Conservation (phyloP, 192 early-diverging fungal genomes). For the Paraglomus occultum region DNA sequence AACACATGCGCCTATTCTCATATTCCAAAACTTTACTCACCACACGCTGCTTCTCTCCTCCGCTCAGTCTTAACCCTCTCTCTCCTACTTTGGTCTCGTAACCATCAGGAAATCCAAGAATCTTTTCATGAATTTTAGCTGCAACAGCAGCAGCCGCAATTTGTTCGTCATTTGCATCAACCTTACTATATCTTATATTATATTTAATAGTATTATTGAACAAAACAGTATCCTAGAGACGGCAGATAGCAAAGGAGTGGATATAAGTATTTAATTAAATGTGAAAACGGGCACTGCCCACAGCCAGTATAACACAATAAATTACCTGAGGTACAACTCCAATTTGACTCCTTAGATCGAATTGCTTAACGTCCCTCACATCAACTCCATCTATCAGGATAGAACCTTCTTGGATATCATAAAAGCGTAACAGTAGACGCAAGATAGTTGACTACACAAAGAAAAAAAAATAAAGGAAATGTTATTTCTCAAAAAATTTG, state of each 20-base stretch:
- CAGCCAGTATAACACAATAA: not conserved
- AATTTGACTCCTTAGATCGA: conserved; percentile 51
- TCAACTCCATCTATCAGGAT: conserved; percentile 64
- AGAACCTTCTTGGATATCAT: conserved; percentile 53
- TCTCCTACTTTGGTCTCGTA: conserved; percentile 57
- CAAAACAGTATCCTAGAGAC: conserved; percentile 73
- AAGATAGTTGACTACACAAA: conserved; percentile 30
- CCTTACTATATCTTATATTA: conserved; percentile 61
- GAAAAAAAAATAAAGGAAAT: conserved; percentile 48
- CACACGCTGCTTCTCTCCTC: conserved; percentile 88
- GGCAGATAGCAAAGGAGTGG: conserved; percentile 66
- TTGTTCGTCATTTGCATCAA: conserved; percentile 46
- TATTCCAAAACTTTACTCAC: conserved; percentile 74
- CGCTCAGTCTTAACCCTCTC: conserved; percentile 72
- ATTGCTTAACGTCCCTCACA: conserved; percentile 52
- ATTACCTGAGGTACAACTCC: conserved; percentile 53
- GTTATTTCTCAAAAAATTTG: too few species aligned
- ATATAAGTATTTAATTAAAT: too few species aligned
- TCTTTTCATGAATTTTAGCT: conserved; percentile 77
- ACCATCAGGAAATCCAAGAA: conserved; percentile 70
- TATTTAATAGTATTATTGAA: conserved; percentile 64
- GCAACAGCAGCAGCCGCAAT: conserved; percentile 65
- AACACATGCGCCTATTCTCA: too few species aligned
- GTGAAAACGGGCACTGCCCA: not conserved
- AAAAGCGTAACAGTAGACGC: conserved; percentile 59